Evolutionary conservation across 2,329 filamentous ascomycete species (phyloP), one percentile per base, ranked within the genome.

Genomic region (Trichoderma simmonsii): DNA sequence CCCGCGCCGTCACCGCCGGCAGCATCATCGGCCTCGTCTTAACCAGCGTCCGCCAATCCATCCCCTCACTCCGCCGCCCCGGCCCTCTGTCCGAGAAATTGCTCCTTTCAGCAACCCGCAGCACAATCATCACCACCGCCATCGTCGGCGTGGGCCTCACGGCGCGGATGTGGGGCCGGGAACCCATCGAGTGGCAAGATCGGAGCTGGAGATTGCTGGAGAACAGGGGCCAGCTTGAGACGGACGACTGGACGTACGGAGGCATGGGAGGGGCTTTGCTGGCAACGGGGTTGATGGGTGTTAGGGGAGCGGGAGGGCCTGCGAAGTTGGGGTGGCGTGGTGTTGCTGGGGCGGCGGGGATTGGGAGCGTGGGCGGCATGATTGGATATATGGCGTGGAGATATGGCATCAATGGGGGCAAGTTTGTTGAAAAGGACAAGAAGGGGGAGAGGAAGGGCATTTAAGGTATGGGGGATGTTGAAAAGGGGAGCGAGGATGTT

Each of bases 181-280:
- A 88, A 74, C 82, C 86, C 54, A 87, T 92, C 36, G 89, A 92
- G 79, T 92, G 89, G 89, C 80, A 86, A 76, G 89, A 92, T 77
- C 83, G 90, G 21, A 85, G 85, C 71, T 92, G 89, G 89, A 82
- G 90, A 34, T 77, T 92, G 64, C 75, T 90, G 57, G 87, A 87
- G 79, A 91, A 87, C 74, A 78, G 80, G 54, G 85, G 87, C 0
- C 89, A 92, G 81, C 76, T 87, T 0, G 83, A 87, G 75, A 84
- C 83, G 63, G 89, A 91, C 77, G 87, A 88, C 75, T 89, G 85
- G 83, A 86, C 84, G 24, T 82, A 85, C 21, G 81, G 78, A 0
- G 86, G 84, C 0, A 84, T 84, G 74, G 80, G 76, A 0, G 76
- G 77, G 2, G 80, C 76, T 75, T 83, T 72, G 77, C 80, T 74